Conservation (phyloP, 2,329 filamentous ascomycete genomes). For the Hypoxylon sp. region DNA sequence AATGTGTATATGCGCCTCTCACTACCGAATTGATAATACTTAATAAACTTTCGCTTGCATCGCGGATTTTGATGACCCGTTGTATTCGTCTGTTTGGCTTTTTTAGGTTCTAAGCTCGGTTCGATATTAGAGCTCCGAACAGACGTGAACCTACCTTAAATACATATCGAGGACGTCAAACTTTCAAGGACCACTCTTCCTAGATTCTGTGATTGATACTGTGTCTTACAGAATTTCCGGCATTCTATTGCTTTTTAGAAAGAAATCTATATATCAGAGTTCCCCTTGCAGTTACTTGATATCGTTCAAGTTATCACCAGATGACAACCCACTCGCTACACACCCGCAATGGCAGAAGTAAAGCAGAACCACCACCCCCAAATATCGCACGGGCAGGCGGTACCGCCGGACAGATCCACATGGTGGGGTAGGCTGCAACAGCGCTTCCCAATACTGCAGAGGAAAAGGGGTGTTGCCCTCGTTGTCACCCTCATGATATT, state of each 20-base stretch:
- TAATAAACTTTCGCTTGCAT: slow-evolving; percentile 29
- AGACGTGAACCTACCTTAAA: background rate
- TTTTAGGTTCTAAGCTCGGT: slow-evolving; percentile 8
- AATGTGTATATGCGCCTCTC: slow-evolving; percentile 13
- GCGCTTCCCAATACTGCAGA: slow-evolving; percentile 50
- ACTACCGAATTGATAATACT: slow-evolving; percentile 34
- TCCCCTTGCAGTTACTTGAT: background rate
- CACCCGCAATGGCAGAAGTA: slow-evolving; percentile 35
- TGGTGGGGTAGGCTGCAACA: slow-evolving; percentile 45
- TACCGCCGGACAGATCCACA: slow-evolving; percentile 33
- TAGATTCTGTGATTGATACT: background rate
- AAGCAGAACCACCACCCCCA: slow-evolving; percentile 30
- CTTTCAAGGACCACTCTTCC: background rate
- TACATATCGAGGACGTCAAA: slow-evolving; percentile 6
- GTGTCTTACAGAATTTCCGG: background rate
- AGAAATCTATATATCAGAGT: background rate
- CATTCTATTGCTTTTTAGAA: background rate
- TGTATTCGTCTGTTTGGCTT: slow-evolving; percentile 24
- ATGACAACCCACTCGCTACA: slow-evolving; percentile 27
- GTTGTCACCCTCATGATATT: slow-evolving; percentile 52
- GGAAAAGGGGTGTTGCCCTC: slow-evolving; percentile 50
- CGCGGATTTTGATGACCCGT: slow-evolving; percentile 25
- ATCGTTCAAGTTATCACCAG: slow-evolving; percentile 14
- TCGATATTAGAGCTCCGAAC: slow-evolving; percentile 11
- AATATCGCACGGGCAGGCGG: slow-evolving; percentile 21